phyloP scores from a whole-genome alignment of 106 monocot species.

The Iris macrosiphon region DNA sequence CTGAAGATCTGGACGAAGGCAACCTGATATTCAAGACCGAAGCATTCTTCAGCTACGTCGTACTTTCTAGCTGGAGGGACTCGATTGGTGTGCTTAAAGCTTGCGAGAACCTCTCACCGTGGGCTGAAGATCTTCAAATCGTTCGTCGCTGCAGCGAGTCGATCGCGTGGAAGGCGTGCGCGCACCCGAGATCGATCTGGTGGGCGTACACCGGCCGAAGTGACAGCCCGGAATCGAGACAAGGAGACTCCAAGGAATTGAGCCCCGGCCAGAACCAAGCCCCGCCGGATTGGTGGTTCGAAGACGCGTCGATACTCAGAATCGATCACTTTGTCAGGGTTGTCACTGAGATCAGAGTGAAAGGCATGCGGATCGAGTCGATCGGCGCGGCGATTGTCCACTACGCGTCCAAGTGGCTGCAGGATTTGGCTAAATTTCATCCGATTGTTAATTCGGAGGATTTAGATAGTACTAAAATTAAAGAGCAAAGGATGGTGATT shows the following conservation, averaged over 20 bases:
- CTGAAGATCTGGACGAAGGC: conserved; percentile 80
- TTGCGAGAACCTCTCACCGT: conserved; percentile 74
- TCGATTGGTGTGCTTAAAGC: conserved; percentile 70
- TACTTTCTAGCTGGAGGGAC: conserved; percentile 73
- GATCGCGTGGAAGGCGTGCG: conserved; percentile 84
- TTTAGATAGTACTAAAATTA: neutral
- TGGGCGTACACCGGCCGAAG: conserved; percentile 53
- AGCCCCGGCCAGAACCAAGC: conserved; percentile 40
- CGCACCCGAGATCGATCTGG: conserved; percentile 54
- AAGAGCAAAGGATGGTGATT: conserved; percentile 63
- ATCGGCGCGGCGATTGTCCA: conserved; percentile 66
- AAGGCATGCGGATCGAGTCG: conserved; percentile 62
- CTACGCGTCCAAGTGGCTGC: conserved; percentile 70
- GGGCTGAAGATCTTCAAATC: conserved; percentile 92
- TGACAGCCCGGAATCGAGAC: conserved; percentile 31
- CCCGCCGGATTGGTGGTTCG: conserved; percentile 83
- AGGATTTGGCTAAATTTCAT: conserved; percentile 42
- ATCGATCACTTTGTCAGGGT: conserved; percentile 82
- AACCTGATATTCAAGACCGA: conserved; percentile 91
- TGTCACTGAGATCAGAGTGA: conserved; percentile 59
- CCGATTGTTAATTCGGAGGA: conserved; percentile 39
- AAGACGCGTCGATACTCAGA: conserved; percentile 64
- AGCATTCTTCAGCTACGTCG: conserved; percentile 86
- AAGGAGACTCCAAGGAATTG: conserved; percentile 35
- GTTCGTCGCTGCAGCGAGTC: conserved; percentile 82